Percentiles rank a stretch among this genome's conserved stretches.
Conservation (phyloP, 2,329 filamentous ascomycete genomes). For the Westerdykella sp. region DNA sequence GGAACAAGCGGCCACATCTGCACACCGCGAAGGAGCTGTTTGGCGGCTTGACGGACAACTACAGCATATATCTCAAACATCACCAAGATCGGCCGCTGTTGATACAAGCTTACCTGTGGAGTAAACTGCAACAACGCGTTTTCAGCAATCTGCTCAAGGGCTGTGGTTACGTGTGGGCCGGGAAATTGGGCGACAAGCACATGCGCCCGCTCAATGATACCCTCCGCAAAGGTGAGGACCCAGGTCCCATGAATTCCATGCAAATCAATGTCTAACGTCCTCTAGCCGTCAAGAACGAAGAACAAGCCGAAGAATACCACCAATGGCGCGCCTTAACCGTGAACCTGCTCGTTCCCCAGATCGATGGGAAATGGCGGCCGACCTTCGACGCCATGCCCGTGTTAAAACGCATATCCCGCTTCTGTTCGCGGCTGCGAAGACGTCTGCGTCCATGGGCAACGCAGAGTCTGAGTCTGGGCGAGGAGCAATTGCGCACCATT, state of each 20-base stretch:
- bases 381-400: conserved; percentile 32
- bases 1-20: conserved; percentile 28
- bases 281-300: conserved; percentile 34
- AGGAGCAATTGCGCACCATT: conserved; percentile 30
- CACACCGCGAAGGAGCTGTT: conserved; percentile 30
- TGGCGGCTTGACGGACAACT: conserved; percentile 30
- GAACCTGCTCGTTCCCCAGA: conserved; percentile 32
- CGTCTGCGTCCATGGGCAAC: conserved; percentile 31
- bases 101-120: conserved; percentile 35
- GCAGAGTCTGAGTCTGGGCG: conserved; percentile 22
- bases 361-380: conserved; percentile 33
- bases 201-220: conserved; percentile 33
- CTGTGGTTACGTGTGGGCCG: conserved; percentile 35
- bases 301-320: conserved; percentile 33
- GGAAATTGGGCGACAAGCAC: conserved; percentile 33
- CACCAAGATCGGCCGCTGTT: conserved; percentile 27
- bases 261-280: background rate
- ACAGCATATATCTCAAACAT: conserved; percentile 28
- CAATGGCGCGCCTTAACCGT: conserved; percentile 33
- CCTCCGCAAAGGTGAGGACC: conserved; percentile 26
- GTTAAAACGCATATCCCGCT: conserved; percentile 28
- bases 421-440: conserved; percentile 25
- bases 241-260: background rate
- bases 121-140: conserved; percentile 31
- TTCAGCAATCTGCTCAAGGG: conserved; percentile 33